Percentiles rank a stretch among this genome's conserved stretches.
Evolutionary conservation across 169 alveolate species (phyloP).

Genomic region (Plasmodium cynomolgi): DNA sequence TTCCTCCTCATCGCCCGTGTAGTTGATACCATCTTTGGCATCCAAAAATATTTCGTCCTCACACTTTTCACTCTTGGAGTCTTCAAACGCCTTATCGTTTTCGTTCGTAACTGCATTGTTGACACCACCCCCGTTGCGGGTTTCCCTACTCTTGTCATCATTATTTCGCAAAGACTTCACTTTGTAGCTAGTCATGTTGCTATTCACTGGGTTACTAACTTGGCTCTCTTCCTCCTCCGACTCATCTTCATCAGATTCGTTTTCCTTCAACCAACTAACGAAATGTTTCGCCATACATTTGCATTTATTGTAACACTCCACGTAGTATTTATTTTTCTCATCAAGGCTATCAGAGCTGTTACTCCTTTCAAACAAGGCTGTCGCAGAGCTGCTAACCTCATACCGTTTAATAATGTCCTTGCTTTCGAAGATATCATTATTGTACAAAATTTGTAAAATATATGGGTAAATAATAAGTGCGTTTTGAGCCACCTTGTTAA

Average conservation of each 20-base stretch:
- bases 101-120: neutral
- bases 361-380: neutral
- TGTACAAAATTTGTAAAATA: conserved; percentile 85
- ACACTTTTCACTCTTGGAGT: conserved; percentile 72
- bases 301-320: conserved; percentile 78
- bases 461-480: conserved; percentile 86
- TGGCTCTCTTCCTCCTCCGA: conserved; percentile 74
- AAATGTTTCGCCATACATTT: conserved; percentile 88
- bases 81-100: conserved; percentile 67
- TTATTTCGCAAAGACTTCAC: conserved; percentile 66
- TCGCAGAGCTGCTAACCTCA: conserved; percentile 13
- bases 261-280: conserved; percentile 85
- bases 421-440: conserved; percentile 85
- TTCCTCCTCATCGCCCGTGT: conserved; percentile 75
- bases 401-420: conserved; percentile 83
- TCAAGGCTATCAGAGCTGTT: conserved; percentile 74
- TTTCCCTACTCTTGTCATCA: conserved; percentile 37
- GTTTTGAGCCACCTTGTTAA: conserved; percentile 81
- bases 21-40: conserved; percentile 68
- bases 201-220: conserved; percentile 37
- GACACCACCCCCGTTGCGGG: neutral
- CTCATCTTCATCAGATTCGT: conserved; percentile 79
- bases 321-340: conserved; percentile 53
- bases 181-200: conserved; percentile 18
- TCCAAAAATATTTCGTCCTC: conserved; percentile 75